Conservation (phyloP, 108 stramenopile genomes). For the Fragilaria crotonensis region DNA sequence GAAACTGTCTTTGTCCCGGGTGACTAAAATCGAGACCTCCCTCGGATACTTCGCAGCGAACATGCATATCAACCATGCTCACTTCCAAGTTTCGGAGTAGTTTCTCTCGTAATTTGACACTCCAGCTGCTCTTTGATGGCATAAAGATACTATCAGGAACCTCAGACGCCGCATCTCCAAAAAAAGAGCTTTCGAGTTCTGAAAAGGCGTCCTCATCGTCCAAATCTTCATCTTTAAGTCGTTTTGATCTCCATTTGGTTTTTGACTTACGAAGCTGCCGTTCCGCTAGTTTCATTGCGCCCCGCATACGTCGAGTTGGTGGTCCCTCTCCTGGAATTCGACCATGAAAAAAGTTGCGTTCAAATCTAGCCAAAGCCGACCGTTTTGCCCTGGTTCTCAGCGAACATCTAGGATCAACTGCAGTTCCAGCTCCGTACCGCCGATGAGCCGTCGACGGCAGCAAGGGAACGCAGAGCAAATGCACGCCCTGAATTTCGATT, state of each 20-base stretch:
- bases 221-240: slow-evolving; percentile 1
- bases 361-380: slow-evolving; percentile 60
- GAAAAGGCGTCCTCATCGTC: slow-evolving; percentile 1
- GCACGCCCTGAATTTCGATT: slow-evolving; percentile 61
- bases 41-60: slow-evolving; percentile 70
- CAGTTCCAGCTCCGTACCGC: slow-evolving; percentile 53
- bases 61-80: slow-evolving; percentile 54
- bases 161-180: slow-evolving; percentile 5
- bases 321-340: slow-evolving; percentile 64
- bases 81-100: slow-evolving; percentile 64
- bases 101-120: slow-evolving; percentile 58
- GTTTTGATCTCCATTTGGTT: slow-evolving; percentile 3
- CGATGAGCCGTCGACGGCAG: slow-evolving; percentile 60
- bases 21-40: slow-evolving; percentile 47
- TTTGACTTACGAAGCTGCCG: slow-evolving; percentile 26
- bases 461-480: slow-evolving; percentile 70
- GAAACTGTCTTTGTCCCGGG: slow-evolving; percentile 14
- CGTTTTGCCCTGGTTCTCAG: slow-evolving; percentile 67
- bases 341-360: slow-evolving; percentile 67
- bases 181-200: slow-evolving; percentile 8
- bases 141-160: neutral
- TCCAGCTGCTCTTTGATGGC: slow-evolving; percentile 31
- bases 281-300: slow-evolving; percentile 34
- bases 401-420: slow-evolving; percentile 47
- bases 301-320: slow-evolving; percentile 25